phyloP scores from a whole-genome alignment of 2,329 filamentous ascomycete genomes.

The Aureobasidium sp. region DNA sequence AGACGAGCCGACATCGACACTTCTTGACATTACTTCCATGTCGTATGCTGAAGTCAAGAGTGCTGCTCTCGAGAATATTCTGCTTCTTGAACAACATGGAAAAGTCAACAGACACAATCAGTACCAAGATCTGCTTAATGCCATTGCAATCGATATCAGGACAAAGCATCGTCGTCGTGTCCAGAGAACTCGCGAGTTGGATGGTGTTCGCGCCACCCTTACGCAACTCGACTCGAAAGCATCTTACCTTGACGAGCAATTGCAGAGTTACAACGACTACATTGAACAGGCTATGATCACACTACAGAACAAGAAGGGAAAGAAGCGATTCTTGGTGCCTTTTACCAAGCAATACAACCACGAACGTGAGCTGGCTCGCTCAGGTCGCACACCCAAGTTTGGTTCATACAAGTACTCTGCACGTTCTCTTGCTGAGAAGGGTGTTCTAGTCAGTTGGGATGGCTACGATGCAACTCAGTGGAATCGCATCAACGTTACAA shows the following conservation, averaged over 20 bases:
- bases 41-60: conserved; percentile 88
- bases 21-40: conserved; percentile 84
- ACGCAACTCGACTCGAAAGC: conserved; percentile 77
- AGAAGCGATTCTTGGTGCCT: conserved; percentile 87
- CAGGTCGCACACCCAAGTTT: conserved; percentile 91
- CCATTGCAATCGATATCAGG: conserved; percentile 91
- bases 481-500: conserved; percentile 89
- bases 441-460: conserved; percentile 85
- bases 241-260: conserved; percentile 84
- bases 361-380: conserved; percentile 87
- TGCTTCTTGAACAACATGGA: conserved; percentile 73
- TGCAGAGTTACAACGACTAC: conserved; percentile 98
- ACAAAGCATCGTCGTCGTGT: conserved; percentile 92
- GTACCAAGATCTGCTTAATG: conserved; percentile 97
- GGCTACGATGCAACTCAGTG: conserved; percentile 77
- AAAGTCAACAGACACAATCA: conserved; percentile 80
- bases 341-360: conserved; percentile 99
- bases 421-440: conserved; percentile 81
- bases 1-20: conserved; percentile 26
- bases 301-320: conserved; percentile 91
- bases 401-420: conserved; percentile 97
- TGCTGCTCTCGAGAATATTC: conserved; percentile 86
- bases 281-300: conserved; percentile 98
- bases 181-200: conserved; percentile 83
- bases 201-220: conserved; percentile 71